Conservation (phyloP, 2,329 filamentous ascomycete genomes). For the Penicillium sp. region DNA sequence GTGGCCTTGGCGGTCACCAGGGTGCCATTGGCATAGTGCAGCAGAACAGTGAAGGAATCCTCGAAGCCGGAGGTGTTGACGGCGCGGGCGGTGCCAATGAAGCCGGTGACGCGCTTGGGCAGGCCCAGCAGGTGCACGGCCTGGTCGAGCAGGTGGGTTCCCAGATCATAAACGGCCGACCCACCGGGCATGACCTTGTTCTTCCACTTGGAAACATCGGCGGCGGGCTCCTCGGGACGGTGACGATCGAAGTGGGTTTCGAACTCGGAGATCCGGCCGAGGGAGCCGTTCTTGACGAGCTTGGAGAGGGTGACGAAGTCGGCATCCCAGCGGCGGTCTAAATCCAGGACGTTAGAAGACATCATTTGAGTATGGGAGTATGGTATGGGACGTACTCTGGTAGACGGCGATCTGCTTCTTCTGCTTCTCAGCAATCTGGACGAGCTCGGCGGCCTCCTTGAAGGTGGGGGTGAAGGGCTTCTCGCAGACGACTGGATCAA, state of each 20-base stretch:
- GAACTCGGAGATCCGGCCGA: slow-evolving; percentile 77
- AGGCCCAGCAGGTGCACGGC: slow-evolving; percentile 71
- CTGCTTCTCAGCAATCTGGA: slow-evolving; percentile 57
- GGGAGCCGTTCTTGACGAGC: slow-evolving; percentile 61
- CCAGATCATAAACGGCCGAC: slow-evolving; percentile 73
- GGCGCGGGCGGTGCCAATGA: slow-evolving; percentile 68
- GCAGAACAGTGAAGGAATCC: slow-evolving; percentile 63
- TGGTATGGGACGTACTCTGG: slow-evolving; percentile 58
- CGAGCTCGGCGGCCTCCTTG: slow-evolving; percentile 68
- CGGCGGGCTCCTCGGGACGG: slow-evolving; percentile 59
- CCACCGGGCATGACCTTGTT: slow-evolving; percentile 66
- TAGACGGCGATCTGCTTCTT: slow-evolving; percentile 67
- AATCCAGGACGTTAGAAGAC: not conserved
- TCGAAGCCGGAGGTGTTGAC: slow-evolving; percentile 56
- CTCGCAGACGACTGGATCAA: slow-evolving; percentile 67
- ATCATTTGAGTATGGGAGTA: not conserved
- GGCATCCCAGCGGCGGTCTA: slow-evolving; percentile 73
- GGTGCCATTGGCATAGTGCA: slow-evolving; percentile 67
- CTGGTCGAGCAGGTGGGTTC: slow-evolving; percentile 78
- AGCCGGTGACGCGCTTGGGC: slow-evolving; percentile 68
- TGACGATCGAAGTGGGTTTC: slow-evolving; percentile 82
- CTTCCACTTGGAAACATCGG: slow-evolving; percentile 65
- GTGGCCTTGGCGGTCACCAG: slow-evolving; percentile 72
- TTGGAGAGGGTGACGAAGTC: slow-evolving; percentile 74
- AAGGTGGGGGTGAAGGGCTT: slow-evolving; percentile 80